phyloP scores from a whole-genome alignment of 441 rosid genomes.

The Populus hybrid region DNA sequence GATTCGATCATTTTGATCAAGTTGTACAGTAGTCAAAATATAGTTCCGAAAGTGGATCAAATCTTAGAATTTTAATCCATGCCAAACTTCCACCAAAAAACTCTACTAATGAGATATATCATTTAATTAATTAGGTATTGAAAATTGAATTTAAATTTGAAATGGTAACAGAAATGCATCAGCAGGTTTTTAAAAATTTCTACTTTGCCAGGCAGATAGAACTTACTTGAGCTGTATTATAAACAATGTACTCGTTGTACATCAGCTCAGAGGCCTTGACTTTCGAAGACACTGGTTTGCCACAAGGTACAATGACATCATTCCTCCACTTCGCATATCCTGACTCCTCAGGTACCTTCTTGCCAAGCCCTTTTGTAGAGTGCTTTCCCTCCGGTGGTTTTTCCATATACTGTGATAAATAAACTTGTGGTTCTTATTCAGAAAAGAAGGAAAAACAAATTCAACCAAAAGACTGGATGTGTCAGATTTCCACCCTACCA shows the following conservation, averaged over 20 bases:
- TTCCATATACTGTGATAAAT: conserved; percentile 60
- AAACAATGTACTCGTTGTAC: conserved; percentile 95
- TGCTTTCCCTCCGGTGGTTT: conserved; percentile 92
- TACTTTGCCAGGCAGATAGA: conserved; percentile 6
- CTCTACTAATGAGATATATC: neutral
- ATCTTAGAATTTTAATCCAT: neutral
- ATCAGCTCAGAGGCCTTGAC: conserved; percentile 78
- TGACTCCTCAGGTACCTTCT: conserved; percentile 67
- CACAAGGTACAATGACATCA: conserved; percentile 85
- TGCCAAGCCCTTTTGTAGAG: conserved; percentile 94
- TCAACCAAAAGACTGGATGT: neutral
- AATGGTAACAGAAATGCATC: neutral
- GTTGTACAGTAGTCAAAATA: too few species aligned
- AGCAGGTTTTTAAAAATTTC: neutral
- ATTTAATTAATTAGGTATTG: neutral
- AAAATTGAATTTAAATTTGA: neutral
- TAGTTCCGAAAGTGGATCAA: neutral
- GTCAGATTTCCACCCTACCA: neutral
- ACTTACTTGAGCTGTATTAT: conserved; percentile 82
- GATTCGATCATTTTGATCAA: neutral
- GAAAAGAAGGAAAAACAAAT: neutral
- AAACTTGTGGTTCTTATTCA: conserved; percentile 3
- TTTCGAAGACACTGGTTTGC: conserved; percentile 81
- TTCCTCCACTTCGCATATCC: conserved; percentile 85
- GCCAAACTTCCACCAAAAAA: neutral